phyloP scores from a whole-genome alignment of 139 green algal genomes.

The Chlorella vulgaris region DNA sequence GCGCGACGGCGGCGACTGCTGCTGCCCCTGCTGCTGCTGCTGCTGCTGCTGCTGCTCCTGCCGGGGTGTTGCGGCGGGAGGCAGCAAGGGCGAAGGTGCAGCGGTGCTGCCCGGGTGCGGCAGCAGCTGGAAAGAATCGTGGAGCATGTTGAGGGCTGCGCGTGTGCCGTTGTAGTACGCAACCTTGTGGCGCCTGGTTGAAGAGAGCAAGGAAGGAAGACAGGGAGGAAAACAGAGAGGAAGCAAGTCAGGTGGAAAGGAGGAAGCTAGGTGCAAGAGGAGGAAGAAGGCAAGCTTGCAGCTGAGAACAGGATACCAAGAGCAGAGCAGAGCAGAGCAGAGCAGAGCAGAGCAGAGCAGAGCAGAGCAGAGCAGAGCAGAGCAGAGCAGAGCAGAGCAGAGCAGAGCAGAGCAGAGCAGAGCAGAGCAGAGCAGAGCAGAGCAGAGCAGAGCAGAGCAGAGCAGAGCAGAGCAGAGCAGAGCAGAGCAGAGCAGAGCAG shows the following conservation, averaged over 20 bases:
- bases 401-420: no score
- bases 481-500: no score
- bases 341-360: no score
- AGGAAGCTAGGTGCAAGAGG: no score
- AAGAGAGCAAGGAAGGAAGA: not conserved
- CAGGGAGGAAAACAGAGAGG: not conserved
- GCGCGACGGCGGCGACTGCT: not conserved
- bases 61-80: not conserved
- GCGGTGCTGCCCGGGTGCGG: not conserved
- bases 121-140: slow-evolving; percentile 18
- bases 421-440: no score
- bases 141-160: not conserved
- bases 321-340: not conserved
- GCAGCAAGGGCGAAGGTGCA: not conserved
- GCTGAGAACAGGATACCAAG: not conserved
- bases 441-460: no score
- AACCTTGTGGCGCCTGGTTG: slow-evolving; percentile 21
- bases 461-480: no score
- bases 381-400: no score
- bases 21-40: not conserved
- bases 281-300: no score
- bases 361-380: no score
- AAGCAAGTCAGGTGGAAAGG: no score
- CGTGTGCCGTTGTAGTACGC: slow-evolving; percentile 1
- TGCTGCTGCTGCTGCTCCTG: not conserved